These are phyloP conservation scores for Exophiala lecanii-corni DNA, from an alignment of 2,329 filamentous ascomycete species.

Conservation along the genomic window DNA sequence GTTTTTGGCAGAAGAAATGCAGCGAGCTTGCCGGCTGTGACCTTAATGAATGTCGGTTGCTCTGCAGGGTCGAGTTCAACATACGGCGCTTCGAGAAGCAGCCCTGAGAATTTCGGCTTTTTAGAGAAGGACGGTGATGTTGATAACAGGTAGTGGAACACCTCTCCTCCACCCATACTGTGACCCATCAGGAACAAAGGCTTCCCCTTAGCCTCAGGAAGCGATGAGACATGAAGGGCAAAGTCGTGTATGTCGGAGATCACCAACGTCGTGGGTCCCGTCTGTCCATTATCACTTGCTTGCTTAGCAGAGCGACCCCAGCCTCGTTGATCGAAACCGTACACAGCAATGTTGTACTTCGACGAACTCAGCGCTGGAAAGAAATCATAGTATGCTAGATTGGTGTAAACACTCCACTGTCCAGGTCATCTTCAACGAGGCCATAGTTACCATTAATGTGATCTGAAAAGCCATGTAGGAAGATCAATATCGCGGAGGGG, in stretches of 20 bases:
- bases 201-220: constrained; percentile 31
- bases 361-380: constrained; percentile 62
- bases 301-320: constrained; percentile 72
- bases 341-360: constrained; percentile 66
- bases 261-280: constrained; percentile 68
- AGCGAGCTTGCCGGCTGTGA: constrained; percentile 63
- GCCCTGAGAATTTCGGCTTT: constrained; percentile 59
- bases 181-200: constrained; percentile 85
- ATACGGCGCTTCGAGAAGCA: constrained; percentile 73
- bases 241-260: constrained; percentile 76
- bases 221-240: constrained; percentile 50
- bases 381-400: constrained; percentile 63
- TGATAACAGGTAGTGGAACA: constrained; percentile 55
- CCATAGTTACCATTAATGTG: constrained; percentile 21
- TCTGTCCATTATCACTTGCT: constrained; percentile 54
- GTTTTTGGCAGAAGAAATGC: constrained; percentile 62
- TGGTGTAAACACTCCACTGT: not conserved
- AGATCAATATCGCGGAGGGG: constrained; percentile 66
- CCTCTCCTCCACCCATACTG: constrained; percentile 82
- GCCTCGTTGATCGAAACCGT: constrained; percentile 78
- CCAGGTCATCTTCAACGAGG: no score
- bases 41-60: constrained; percentile 59
- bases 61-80: constrained; percentile 65
- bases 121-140: constrained; percentile 41
- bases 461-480: constrained; percentile 88